Evolutionary conservation across 169 alveolate genomes (phyloP).

Genomic region (Plasmodium yoelii): DNA sequence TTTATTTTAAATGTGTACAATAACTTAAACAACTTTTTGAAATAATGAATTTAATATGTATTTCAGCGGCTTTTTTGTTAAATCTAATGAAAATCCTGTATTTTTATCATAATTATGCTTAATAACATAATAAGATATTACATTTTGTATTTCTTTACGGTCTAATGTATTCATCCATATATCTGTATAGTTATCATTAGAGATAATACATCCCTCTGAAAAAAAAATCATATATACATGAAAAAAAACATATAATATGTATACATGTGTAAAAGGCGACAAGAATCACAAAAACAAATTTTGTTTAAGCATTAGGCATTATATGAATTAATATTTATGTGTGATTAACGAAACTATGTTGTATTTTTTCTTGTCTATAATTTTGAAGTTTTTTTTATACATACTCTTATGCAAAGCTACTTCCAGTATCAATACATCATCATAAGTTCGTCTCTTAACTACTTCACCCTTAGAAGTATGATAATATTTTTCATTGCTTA

Average conservation of each 20-base stretch:
- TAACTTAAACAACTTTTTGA: conserved; percentile 29
- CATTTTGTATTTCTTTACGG: conserved; percentile 29
- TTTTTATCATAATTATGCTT: conserved; percentile 61
- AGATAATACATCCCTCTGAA: conserved; percentile 66
- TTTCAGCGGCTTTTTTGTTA: conserved; percentile 57
- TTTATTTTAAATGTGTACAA: too few relatives aligned
- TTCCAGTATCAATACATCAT: conserved; percentile 45
- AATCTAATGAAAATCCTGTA: conserved; percentile 39
- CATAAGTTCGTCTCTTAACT: conserved; percentile 32
- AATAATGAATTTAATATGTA: conserved; percentile 40
- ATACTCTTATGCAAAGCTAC: conserved; percentile 47
- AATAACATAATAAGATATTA: conserved; percentile 41
- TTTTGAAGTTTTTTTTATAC: not conserved
- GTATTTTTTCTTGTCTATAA: not conserved
- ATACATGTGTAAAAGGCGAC: not conserved
- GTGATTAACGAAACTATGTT: not conserved
- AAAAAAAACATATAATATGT: not conserved
- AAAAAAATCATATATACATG: conserved; percentile 2
- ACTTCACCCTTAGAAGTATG: conserved; percentile 16
- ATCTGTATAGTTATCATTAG: conserved; percentile 59
- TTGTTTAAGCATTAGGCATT: not conserved
- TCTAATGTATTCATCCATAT: not conserved
- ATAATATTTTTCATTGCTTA: conserved; percentile 42
- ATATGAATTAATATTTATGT: not conserved
- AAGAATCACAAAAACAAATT: not conserved